Evolutionary conservation across 768 basidiomycete species (phyloP).

Genomic region (Rhodotorula graminis): DNA sequence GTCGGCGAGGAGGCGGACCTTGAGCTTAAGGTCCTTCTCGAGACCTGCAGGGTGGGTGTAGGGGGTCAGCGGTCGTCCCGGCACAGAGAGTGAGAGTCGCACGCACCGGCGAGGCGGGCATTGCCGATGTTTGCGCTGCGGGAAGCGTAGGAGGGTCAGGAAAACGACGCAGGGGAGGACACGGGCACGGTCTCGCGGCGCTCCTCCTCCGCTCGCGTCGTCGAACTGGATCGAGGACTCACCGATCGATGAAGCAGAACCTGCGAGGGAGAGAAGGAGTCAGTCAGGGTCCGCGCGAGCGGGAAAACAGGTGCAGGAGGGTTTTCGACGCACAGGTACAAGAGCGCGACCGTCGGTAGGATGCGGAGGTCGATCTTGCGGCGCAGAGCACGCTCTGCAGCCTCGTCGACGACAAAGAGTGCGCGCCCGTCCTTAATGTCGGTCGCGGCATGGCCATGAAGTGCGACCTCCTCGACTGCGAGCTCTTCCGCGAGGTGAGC

Average conservation of each 20-base stretch:
- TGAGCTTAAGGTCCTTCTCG: conserved; percentile 39
- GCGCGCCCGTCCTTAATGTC: conserved; percentile 28
- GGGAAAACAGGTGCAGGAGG: background rate
- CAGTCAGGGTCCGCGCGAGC: background rate
- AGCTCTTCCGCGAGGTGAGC: background rate
- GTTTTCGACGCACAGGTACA: conserved; percentile 11
- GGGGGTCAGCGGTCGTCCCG: too few relatives aligned
- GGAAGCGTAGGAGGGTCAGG: too few relatives aligned
- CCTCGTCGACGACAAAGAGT: conserved; percentile 18
- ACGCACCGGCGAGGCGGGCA: conserved; percentile 36
- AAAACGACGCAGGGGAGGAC: too few relatives aligned
- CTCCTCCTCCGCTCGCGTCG: too few relatives aligned
- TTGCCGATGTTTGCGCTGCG: conserved; percentile 24
- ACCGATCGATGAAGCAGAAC: conserved; percentile 22
- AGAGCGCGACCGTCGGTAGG: conserved; percentile 13
- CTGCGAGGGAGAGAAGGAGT: background rate
- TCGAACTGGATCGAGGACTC: background rate
- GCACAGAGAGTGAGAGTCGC: too few relatives aligned
- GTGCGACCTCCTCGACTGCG: conserved; percentile 26
- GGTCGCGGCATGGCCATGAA: conserved; percentile 34
- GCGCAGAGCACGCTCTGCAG: conserved; percentile 5
- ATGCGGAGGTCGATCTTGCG: conserved; percentile 32
- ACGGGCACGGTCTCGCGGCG: too few relatives aligned
- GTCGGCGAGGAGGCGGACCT: background rate
- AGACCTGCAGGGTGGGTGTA: background rate